These are phyloP conservation scores for Kwoniella sp. DNA, from an alignment of 768 basidiomycete species.

Conservation along the genomic window DNA sequence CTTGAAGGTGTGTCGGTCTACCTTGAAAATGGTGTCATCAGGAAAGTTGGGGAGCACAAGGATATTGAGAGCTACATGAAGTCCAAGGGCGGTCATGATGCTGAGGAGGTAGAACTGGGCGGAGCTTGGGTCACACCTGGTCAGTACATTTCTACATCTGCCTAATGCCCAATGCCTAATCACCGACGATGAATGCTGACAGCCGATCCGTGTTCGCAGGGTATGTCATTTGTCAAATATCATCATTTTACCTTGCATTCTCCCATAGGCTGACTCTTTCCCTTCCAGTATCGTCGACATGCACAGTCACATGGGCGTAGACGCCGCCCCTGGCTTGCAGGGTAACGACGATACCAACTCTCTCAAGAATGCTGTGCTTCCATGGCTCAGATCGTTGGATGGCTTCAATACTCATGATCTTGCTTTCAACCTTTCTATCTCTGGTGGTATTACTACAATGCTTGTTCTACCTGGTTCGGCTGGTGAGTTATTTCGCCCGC, in stretches of 20 bases:
- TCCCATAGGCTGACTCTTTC: neutral
- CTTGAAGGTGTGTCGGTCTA: constrained; percentile 66
- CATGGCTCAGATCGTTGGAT: constrained; percentile 73
- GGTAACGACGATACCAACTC: constrained; percentile 67
- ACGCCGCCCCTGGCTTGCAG: constrained; percentile 63
- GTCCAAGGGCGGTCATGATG: constrained; percentile 46
- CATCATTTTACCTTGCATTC: neutral
- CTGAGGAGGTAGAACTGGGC: constrained; percentile 63
- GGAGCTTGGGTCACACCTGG: constrained; percentile 80
- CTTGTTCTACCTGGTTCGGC: constrained; percentile 72
- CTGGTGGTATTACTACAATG: constrained; percentile 84
- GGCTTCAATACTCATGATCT: constrained; percentile 83
- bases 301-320: constrained; percentile 78
- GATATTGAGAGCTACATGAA: constrained; percentile 60
- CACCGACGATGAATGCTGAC: neutral
- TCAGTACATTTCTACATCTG: constrained; percentile 5
- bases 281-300: constrained; percentile 61
- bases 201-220: neutral
- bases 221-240: constrained; percentile 4
- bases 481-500: neutral
- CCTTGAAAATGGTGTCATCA: constrained; percentile 67
- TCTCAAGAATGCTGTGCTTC: constrained; percentile 63
- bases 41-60: constrained; percentile 61
- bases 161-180: too few species aligned
- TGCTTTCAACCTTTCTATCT: constrained; percentile 69